phyloP scores from a whole-genome alignment of 2,329 filamentous ascomycete genomes.

The Elsinoe batatas region DNA sequence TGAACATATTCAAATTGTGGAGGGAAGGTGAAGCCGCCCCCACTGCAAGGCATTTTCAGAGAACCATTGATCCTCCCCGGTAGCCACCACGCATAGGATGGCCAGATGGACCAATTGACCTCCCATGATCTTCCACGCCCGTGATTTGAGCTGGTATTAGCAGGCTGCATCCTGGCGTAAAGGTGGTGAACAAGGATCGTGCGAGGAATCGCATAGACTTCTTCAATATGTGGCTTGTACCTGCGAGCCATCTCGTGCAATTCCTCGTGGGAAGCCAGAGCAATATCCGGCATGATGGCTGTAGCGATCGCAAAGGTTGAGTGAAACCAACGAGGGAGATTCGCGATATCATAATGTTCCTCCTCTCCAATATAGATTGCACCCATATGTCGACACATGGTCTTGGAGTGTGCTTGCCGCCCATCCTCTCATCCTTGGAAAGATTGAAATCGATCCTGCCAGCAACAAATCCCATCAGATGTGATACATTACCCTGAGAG shows the following conservation, averaged over 20 bases:
- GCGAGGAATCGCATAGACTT: neutral
- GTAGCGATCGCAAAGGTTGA: no score
- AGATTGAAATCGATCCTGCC: no score
- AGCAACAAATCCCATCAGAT: no score
- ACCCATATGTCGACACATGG: no score
- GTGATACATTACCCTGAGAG: no score
- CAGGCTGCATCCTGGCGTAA: neutral
- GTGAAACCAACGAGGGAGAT: no score
- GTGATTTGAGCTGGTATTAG: neutral
- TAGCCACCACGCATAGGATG: neutral
- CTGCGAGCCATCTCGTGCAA: neutral
- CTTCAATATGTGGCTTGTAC: neutral
- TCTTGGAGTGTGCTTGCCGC: no score
- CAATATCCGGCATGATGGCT: neutral
- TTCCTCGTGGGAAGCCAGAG: neutral
- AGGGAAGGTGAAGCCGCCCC: neutral
- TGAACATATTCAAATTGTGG: neutral
- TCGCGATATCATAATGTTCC: no score
- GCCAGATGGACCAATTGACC: neutral
- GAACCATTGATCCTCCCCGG: neutral
- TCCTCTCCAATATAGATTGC: no score
- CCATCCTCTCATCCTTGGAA: no score
- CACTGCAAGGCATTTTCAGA: neutral
- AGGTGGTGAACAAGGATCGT: neutral
- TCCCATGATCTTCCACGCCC: neutral